Evolutionary conservation across 2,329 filamentous ascomycete species (phyloP), one percentile per base, ranked within the genome.

Genomic region (Talaromyces verruculosus): DNA sequence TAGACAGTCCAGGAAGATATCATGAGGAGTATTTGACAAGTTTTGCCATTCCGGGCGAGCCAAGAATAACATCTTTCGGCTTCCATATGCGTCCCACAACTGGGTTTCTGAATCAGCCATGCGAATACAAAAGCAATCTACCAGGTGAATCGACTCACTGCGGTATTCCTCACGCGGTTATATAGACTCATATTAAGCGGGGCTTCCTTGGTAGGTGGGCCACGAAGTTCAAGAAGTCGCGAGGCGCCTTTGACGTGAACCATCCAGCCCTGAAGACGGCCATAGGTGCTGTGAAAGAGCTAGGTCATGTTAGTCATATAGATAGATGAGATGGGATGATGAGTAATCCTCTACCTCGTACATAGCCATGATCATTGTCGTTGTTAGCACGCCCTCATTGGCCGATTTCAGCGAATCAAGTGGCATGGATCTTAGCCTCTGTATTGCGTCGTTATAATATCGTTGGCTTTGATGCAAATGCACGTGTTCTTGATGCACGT

Each of bases 301-400:
- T 66, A 15, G 13, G 5, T 5, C 2, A 19, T 11, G 37, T 64
- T 22, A 64, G 62, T 39, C 37, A 60, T 33, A 22, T 5, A 15
- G 35, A 37, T 15, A 13, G 11, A 37, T 15, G 5, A 37, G 35
- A 37, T 37, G 35, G 5, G 13, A 15, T 4, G 35, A 37, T 37
- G 35, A 37, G 35, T 37, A 37, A 37, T 37, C 35, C 35, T 47
- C 13, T 53, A 66, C 65, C 65, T 66, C 65, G 60, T 66, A 66
- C 65, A 66, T 63, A 33, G 65, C 65, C 65, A 66, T 66, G 5
- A 35, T 66, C 65, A 66, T 66, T 13, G 65, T 63, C 17, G 60
- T 63, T 30, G 65, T 63, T n/a, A 66, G 47, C 19, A 66, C 61
- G 3, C 60, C 65, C 22, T 66, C 60, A 66, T 63, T 66, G 60